Base-by-base conservation (phyloP, 345 rosid genomes). In the Zanthoxylum bungeanum region DNA sequence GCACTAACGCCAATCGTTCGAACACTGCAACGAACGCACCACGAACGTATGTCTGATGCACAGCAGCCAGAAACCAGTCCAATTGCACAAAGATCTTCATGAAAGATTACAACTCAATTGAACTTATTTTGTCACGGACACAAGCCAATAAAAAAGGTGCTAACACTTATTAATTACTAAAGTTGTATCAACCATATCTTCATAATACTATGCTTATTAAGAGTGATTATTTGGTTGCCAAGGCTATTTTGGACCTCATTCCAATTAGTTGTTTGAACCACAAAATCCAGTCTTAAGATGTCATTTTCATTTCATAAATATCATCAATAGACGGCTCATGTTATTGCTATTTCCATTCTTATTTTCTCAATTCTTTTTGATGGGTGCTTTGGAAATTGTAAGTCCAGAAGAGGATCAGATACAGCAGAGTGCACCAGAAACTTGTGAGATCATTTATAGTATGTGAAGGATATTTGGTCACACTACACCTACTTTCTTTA, bases 181-280 rank as follows among this genome's bases (percentile, higher is more conserved):
- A n/a, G n/a, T n/a, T n/a, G n/a, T n/a, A n/a, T n/a, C n/a, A n/a
- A n/a, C n/a, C n/a, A n/a, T n/a, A n/a, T n/a, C n/a, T n/a, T n/a
- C n/a, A n/a, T n/a, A n/a, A 92, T 12, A 89, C 95, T 0, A 34
- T 92, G 21, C 88, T 94, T 50, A 77, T 92, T 31, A 97, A 92
- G 81, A 92, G 93, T 67, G 95, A 90, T 72, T 52, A 90, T 72
- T 52, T 46, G 60, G 90, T 84, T 60, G 88, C 85, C n/a, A 89
- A 85, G 76, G 90, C 98, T 8, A 73, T 90, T 34, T 34, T 79
- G 67, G 92, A 92, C 58, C 90, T 92, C 61, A 81, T 94, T 27
- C 85, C 95, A 59, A 74, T 89, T 94, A 12, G 95, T 90, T 58
- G 78, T 94, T 73, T 97, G 98, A 77, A 82, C 88, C 67, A 59